Evolutionary conservation across 179 eudicot genomes (phyloP), one percentile per base, ranked within the genome.

Genomic region (Silene noctiflora): DNA sequence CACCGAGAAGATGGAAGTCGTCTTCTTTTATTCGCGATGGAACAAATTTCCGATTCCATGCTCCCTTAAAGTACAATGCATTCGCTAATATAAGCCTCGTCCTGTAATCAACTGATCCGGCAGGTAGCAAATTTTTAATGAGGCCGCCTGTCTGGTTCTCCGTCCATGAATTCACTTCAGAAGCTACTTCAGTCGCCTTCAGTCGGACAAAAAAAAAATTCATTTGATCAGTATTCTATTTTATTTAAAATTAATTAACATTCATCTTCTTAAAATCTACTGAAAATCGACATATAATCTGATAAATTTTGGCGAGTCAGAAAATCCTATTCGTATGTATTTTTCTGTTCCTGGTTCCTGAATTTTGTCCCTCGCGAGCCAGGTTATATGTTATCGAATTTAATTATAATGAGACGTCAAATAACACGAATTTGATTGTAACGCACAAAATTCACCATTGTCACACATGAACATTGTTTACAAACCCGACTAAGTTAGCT

Each of bases 61-160:
- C 84, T 61, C 96, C 98, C 75, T 93, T 91, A 71, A 89, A 93
- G 81, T 93, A 93, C 22, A 93, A 73, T 0, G 93, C 95, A 76
- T 90, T 93, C 7, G 98, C 86, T 64, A 93, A 84, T 74, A 93
- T 80, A 27, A 91, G 91, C 80, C 87, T 86, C 22, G 92, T 88
- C 1, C 79, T 69, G 60, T 46, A 31, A 33, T 87, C 88, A 9
- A 91, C 85, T 42, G 96, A 85, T 4, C 86, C 95, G 17, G 88
- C 62, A 63, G 91, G 87, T 72, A 91, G 89, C 27, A 93, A 48
- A 16, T 88, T 86, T 77, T 85, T 89, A 63, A 93, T 83, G 60
- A 89, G 89, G 74, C 97, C 95, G 73, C 58, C 85, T 62, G 98
- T 93, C 66, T 90, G 78, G 67, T 84, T 83, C 65, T 89, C 93